Evolutionary conservation across 2,329 filamentous ascomycete genomes (phyloP).

Genomic region (Aureobasidium sp.): DNA sequence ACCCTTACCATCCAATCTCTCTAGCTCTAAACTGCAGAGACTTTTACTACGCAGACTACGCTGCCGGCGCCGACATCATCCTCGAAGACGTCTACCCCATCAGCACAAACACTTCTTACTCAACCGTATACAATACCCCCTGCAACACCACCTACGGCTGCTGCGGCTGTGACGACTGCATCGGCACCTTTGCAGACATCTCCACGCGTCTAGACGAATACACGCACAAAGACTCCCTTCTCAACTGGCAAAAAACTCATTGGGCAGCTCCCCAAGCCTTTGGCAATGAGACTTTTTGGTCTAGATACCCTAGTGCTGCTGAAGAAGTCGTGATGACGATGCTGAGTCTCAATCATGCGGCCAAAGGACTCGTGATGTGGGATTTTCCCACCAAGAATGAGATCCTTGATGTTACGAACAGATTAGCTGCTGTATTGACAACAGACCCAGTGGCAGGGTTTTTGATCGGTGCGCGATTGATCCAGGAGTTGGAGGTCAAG

Average conservation of each 20-base stretch:
- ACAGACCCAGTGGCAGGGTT: constrained; percentile 27
- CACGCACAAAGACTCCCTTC: constrained; percentile 33
- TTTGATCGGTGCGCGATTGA: constrained; percentile 28
- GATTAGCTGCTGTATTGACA: constrained; percentile 36
- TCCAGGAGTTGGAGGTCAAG: constrained; percentile 20
- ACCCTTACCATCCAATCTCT: constrained; percentile 55
- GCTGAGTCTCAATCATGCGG: constrained; percentile 42
- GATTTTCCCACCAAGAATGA: constrained; percentile 38
- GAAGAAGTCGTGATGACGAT: constrained; percentile 44
- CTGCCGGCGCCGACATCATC: constrained; percentile 49
- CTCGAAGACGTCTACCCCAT: constrained; percentile 55
- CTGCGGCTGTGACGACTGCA: constrained; percentile 57
- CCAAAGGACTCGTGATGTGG: constrained; percentile 45
- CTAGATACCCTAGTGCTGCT: constrained; percentile 35
- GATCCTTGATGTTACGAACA: constrained; percentile 30
- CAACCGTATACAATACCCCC: constrained; percentile 46
- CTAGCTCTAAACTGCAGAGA: constrained; percentile 55
- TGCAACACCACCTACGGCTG: constrained; percentile 55
- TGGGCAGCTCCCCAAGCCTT: constrained; percentile 48
- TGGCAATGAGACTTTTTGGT: constrained; percentile 42
- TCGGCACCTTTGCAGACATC: constrained; percentile 48
- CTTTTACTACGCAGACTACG: constrained; percentile 52
- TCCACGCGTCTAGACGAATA: constrained; percentile 37
- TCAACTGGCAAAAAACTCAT: constrained; percentile 37
- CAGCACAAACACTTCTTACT: constrained; percentile 48